These are phyloP conservation scores for Corylus americana DNA, from an alignment of 306 rosid species.

Conservation along the genomic window DNA sequence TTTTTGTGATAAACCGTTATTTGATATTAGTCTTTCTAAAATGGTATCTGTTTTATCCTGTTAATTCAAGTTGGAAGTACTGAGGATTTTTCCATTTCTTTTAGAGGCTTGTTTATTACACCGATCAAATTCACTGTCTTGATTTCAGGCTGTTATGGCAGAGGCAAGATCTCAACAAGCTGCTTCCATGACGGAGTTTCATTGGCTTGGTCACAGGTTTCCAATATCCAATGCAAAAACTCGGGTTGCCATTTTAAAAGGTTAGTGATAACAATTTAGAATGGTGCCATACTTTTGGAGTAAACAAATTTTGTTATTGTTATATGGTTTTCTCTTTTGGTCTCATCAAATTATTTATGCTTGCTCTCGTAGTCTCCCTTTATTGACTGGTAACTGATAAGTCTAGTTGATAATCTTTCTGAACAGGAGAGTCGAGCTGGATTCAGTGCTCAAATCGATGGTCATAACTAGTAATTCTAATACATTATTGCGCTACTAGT, in stretches of 20 bases:
- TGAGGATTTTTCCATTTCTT: conserved; percentile 7
- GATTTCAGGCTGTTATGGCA: conserved; percentile 89
- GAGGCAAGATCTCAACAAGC: conserved; percentile 99
- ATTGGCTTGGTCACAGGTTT: conserved; percentile 95
- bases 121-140: conserved; percentile 18
- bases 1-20: not conserved
- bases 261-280: conserved; percentile 43
- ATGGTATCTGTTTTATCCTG: not conserved
- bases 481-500: not conserved
- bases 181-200: conserved; percentile 96
- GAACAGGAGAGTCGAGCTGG: not conserved
- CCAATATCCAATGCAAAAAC: conserved; percentile 96
- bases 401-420: not conserved
- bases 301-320: conserved; percentile 7
- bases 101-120: not conserved
- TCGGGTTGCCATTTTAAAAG: conserved; percentile 90
- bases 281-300: conserved; percentile 2
- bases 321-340: conserved; percentile 2
- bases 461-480: not conserved
- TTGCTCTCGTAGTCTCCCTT: not conserved
- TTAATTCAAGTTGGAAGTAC: not conserved
- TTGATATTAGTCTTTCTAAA: not conserved
- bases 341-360: conserved; percentile 17
- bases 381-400: not conserved
- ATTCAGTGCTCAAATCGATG: not conserved